These are phyloP conservation scores for Tetracladium setigerum DNA, from an alignment of 495 filamentous ascomycete species.

Conservation along the genomic window DNA sequence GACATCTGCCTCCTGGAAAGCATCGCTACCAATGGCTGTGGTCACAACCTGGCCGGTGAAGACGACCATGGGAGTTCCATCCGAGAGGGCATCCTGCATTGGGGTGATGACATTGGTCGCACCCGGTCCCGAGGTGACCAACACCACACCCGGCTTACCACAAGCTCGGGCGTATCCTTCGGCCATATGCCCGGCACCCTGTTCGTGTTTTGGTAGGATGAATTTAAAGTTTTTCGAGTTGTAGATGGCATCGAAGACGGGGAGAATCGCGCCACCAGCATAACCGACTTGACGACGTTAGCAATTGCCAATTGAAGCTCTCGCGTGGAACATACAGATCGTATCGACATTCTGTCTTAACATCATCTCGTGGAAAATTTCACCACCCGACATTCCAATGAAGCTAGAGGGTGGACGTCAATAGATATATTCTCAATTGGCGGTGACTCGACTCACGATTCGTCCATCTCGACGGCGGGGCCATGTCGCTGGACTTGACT, in stretches of 20 bases:
- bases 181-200: constrained; percentile 78
- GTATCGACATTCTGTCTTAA: constrained; percentile 84
- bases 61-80: constrained; percentile 72
- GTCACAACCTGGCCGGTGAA: constrained; percentile 74
- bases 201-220: constrained; percentile 70
- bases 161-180: constrained; percentile 70
- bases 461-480: constrained; percentile 61
- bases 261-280: constrained; percentile 74
- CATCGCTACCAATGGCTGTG: constrained; percentile 66
- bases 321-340: constrained; percentile 59
- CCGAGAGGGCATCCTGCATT: constrained; percentile 71
- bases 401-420: constrained; percentile 49
- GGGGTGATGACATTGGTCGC: constrained; percentile 75
- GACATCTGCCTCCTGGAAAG: constrained; percentile 75
- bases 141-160: constrained; percentile 67
- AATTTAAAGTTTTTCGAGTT: constrained; percentile 76
- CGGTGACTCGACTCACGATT: constrained; percentile 45
- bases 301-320: constrained; percentile 6
- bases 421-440: constrained; percentile 16
- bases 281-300: constrained; percentile 49
- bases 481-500: constrained; percentile 63
- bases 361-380: constrained; percentile 99
- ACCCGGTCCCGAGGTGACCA: constrained; percentile 73
- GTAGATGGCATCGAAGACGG: constrained; percentile 77
- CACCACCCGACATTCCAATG: constrained; percentile 89